Evolutionary conservation across 305 asterid species (phyloP).

Genomic region (Fraxinus greggii): DNA sequence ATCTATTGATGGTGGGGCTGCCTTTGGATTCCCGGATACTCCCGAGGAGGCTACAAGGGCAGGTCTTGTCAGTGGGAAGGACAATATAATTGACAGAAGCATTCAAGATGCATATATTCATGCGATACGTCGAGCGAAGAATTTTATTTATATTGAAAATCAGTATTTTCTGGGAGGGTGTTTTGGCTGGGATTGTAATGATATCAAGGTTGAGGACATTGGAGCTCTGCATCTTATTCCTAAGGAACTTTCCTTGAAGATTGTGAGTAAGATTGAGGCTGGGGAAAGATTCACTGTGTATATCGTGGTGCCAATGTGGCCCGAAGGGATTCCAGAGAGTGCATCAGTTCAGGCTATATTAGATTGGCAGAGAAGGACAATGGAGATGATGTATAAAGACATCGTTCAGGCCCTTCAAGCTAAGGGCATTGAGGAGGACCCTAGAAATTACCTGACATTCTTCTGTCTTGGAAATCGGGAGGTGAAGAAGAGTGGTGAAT

Average conservation of each 20-base stretch:
- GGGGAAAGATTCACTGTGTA: conserved; percentile 86
- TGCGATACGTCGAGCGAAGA: conserved; percentile 82
- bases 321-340: conserved; percentile 86
- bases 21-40: conserved; percentile 78
- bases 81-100: conserved; percentile 80
- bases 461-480: conserved; percentile 88
- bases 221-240: conserved; percentile 85
- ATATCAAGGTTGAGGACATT: conserved; percentile 74
- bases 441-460: conserved; percentile 75
- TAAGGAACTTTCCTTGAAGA: conserved; percentile 79
- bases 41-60: conserved; percentile 78
- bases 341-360: conserved; percentile 91
- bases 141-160: conserved; percentile 81
- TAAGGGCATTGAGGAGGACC: conserved; percentile 72
- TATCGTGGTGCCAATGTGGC: conserved; percentile 92
- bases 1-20: conserved; percentile 92
- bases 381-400: conserved; percentile 91
- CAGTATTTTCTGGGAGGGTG: conserved; percentile 79
- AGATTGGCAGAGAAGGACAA: conserved; percentile 87
- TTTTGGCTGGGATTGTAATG: conserved; percentile 65
- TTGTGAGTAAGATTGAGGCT: conserved; percentile 77
- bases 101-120: conserved; percentile 88
- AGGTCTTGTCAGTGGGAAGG: conserved; percentile 85
- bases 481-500: conserved; percentile 73
- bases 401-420: conserved; percentile 66